Evolutionary conservation across 129 eudicot species (phyloP).

Genomic region (Chrysanthemum lavandulifolium): DNA sequence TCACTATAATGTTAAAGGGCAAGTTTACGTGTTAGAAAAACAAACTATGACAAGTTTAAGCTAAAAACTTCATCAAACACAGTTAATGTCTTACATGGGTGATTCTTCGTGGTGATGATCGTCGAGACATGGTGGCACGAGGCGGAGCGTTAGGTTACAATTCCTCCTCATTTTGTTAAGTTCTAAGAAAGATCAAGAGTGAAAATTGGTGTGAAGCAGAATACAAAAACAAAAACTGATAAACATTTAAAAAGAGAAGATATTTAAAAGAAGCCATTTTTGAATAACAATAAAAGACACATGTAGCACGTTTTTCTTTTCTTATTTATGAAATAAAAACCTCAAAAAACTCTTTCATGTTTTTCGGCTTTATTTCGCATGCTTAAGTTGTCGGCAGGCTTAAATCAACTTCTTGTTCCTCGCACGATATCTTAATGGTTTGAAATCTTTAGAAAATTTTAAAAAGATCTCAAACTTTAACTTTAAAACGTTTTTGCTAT

Average conservation of each 20-base stretch:
- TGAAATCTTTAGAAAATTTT: no score
- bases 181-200: neutral
- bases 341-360: no score
- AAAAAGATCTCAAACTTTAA: no score
- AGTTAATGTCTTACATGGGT: neutral
- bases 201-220: neutral
- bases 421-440: no score
- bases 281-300: neutral
- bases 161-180: slow-evolving; percentile 31
- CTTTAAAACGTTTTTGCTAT: no score
- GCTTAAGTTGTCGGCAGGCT: no score
- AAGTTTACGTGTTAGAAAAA: neutral
- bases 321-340: neutral
- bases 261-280: neutral
- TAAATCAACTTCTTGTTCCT: no score
- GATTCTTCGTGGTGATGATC: slow-evolving; percentile 10
- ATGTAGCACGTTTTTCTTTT: slow-evolving; percentile 21
- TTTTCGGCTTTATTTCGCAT: no score
- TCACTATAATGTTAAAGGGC: neutral
- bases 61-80: neutral
- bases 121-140: slow-evolving; percentile 38
- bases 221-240: neutral
- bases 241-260: neutral
- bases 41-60: neutral
- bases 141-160: slow-evolving; percentile 54